Base-by-base conservation (phyloP, 495 filamentous ascomycete species). In the Darksidea phi region DNA sequence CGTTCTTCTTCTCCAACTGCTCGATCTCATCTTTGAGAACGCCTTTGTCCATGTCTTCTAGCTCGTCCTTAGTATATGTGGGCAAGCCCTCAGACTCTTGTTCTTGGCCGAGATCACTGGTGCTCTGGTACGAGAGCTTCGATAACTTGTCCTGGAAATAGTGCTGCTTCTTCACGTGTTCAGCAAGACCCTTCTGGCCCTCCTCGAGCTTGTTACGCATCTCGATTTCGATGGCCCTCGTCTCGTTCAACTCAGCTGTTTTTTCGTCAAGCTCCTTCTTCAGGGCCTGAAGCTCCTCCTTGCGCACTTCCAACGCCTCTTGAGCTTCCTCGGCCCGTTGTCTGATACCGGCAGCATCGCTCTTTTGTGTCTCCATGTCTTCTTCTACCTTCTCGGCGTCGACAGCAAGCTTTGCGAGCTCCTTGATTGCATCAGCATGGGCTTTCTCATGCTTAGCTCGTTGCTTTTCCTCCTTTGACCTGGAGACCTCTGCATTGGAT, bases 121-220 rank as follows among this genome's bases (percentile, higher is more conserved):
- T 77, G 61, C 89, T 90, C 59, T 95, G 90, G 20, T 97, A 75
- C 8, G 79, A 71, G 20, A 91, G 79, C 75, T 95, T 96, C 63
- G 80, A 78, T 6, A 95, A 77, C 78, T 96, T 96, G 54, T 95
- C 89, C 24, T 89, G 79, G 90, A 91, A 97, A 77, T 95, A 89
- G 25, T 78, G 80, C 15, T 88, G 77, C 17, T 89, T 84, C 75
- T 90, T 92, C 71, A 96, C 88, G 74, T 94, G 93, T 61, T 98
- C 94, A 7, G 75, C 70, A 21, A 96, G 81, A 11, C 86, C 83
- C 74, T 97, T 98, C 64, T 96, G 90, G 75, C 91, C 92, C 71
- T 97, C 92, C 69, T 97, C 90, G 17, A 97, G 84, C 73, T 95
- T 94, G 73, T 97, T 97, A 51, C 91, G 89, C 91, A 97, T 97